phyloP scores from a whole-genome alignment of 139 green algal genomes.

The Gonium pectorale region DNA sequence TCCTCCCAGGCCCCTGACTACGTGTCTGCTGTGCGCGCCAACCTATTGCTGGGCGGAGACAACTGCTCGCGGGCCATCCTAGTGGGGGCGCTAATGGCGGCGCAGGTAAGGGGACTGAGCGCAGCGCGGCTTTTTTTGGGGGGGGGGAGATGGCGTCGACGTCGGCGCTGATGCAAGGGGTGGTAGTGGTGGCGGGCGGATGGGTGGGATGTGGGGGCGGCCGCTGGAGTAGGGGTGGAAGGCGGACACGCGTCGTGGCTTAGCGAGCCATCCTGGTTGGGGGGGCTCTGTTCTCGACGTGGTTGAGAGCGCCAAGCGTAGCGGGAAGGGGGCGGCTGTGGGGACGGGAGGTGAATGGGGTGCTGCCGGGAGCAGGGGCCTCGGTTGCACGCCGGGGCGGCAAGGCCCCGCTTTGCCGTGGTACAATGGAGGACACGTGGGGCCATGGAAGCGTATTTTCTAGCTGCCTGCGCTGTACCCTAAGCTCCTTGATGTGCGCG shows the following conservation, averaged over 20 bases:
- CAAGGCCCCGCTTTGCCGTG: neutral
- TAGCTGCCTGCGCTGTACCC: neutral
- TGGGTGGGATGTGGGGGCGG: neutral
- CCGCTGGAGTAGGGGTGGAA: no score
- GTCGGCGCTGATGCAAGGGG: neutral
- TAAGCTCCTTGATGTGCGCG: neutral
- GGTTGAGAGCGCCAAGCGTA: no score
- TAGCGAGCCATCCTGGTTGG: no score
- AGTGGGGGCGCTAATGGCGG: slow-evolving; percentile 54
- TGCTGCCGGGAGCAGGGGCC: neutral
- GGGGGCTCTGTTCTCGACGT: no score
- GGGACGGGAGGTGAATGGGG: neutral
- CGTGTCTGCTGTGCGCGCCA: slow-evolving; percentile 50
- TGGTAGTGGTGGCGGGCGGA: neutral
- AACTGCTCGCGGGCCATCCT: slow-evolving; percentile 54
- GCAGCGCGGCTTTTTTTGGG: neutral
- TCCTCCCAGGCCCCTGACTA: slow-evolving; percentile 42
- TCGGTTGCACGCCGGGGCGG: neutral
- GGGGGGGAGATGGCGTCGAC: neutral
- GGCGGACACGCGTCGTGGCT: no score
- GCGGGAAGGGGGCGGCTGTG: no score
- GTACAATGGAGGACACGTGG: no score
- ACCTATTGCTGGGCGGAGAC: slow-evolving; percentile 63
- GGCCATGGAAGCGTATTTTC: no score
- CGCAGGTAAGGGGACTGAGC: neutral